Evolutionary conservation across 768 basidiomycete genomes (phyloP).

Genomic region (Myochromella boudieri): DNA sequence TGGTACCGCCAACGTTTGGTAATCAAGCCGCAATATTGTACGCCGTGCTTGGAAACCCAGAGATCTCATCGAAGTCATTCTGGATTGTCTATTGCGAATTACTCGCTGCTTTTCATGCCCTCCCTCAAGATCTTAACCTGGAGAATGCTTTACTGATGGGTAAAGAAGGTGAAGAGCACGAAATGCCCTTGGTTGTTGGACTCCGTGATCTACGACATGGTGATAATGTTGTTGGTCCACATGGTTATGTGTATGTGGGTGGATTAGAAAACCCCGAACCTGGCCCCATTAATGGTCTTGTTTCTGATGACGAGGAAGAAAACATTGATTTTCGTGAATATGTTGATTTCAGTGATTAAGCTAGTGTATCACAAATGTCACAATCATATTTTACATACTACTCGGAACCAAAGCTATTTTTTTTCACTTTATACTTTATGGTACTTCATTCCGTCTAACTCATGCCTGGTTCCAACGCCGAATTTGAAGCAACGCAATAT

Average conservation of each 20-base stretch:
- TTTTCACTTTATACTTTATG: background rate
- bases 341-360: conserved; percentile 6
- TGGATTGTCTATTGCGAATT: conserved; percentile 12
- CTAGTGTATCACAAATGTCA: background rate
- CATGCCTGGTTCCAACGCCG: background rate
- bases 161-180: background rate
- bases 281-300: background rate
- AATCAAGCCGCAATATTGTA: conserved; percentile 11
- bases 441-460: background rate
- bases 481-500: conserved; percentile 3
- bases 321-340: conserved; percentile 2
- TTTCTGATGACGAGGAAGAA: background rate
- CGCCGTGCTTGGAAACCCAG: conserved; percentile 11
- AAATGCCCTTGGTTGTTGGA: conserved; percentile 6
- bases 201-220: conserved; percentile 13
- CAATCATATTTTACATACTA: background rate
- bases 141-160: background rate
- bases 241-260: conserved; percentile 6
- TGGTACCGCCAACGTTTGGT: conserved; percentile 17
- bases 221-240: conserved; percentile 11
- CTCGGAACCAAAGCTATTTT: background rate
- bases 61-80: conserved; percentile 10
- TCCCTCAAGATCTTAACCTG: conserved; percentile 1
- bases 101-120: conserved; percentile 2
- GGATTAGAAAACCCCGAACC: conserved; percentile 9